These are phyloP conservation scores for Corylus americana DNA, from an alignment of 306 rosid species.

Conservation along the genomic window DNA sequence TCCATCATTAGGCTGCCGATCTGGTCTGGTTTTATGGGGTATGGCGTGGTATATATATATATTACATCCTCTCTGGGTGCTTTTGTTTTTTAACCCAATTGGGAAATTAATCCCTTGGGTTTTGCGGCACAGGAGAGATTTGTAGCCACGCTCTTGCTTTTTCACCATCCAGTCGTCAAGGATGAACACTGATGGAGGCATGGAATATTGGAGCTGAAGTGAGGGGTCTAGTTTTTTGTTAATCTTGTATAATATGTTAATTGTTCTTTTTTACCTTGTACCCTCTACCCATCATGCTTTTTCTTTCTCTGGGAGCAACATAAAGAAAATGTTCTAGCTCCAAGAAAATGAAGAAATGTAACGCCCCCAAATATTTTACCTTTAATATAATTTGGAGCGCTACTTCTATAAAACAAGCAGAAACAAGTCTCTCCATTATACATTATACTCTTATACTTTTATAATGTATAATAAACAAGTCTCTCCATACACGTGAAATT, in stretches of 20 bases:
- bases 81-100: conserved; percentile 48
- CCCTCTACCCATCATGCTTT: neutral
- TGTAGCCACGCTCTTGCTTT: conserved; percentile 41
- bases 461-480: no score
- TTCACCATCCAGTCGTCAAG: conserved; percentile 30
- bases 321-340: conserved; percentile 18
- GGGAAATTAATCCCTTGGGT: conserved; percentile 32
- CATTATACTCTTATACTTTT: no score
- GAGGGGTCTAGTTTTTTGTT: conserved; percentile 24
- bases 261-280: no score
- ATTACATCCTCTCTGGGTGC: conserved; percentile 22
- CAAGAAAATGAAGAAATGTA: neutral
- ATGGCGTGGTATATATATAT: conserved; percentile 28
- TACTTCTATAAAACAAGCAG: no score
- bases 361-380: no score
- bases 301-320: conserved; percentile 36
- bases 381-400: no score
- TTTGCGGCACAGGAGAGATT: conserved; percentile 45
- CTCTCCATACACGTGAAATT: no score
- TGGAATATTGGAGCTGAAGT: neutral
- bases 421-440: no score
- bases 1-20: conserved; percentile 16
- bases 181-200: conserved; percentile 25
- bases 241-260: neutral
- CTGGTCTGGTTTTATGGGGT: conserved; percentile 36